Conservation (phyloP, 2,329 filamentous ascomycete genomes). For the Juglanconis oblonga region DNA sequence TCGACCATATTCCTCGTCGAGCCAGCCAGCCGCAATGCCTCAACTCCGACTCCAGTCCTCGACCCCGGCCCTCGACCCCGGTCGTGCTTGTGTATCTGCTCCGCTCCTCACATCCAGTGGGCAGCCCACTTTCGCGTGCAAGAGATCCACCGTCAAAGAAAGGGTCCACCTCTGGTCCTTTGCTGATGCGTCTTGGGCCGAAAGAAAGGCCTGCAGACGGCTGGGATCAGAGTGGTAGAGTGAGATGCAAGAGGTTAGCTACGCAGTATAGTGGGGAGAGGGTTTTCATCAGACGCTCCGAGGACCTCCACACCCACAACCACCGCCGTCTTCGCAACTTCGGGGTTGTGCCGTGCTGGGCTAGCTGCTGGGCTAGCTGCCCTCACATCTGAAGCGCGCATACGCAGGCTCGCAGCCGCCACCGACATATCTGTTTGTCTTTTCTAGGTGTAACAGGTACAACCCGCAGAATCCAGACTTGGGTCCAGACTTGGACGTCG, state of each 20-base stretch:
- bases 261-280: slow-evolving; percentile 7
- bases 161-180: slow-evolving; percentile 14
- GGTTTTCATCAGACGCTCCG: slow-evolving; percentile 11
- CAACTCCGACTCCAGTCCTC: too few species aligned
- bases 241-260: slow-evolving; percentile 14
- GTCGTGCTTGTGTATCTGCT: background rate
- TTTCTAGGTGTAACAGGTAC: background rate
- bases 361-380: background rate
- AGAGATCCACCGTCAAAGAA: slow-evolving; percentile 12
- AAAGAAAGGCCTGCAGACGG: slow-evolving; percentile 17
- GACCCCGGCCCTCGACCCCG: too few species aligned
- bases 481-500: background rate
- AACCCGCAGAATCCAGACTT: too few species aligned
- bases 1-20: too few species aligned
- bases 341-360: slow-evolving; percentile 9
- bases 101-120: background rate
- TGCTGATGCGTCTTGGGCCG: slow-evolving; percentile 16
- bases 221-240: slow-evolving; percentile 13
- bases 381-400: background rate
- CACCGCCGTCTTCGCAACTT: slow-evolving; percentile 14
- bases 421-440: background rate
- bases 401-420: background rate
- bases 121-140: slow-evolving; percentile 17
- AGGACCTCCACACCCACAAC: slow-evolving; percentile 12
- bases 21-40: too few species aligned